These are phyloP conservation scores for Prunus persica DNA, from an alignment of 306 rosid species.

Conservation along the genomic window DNA sequence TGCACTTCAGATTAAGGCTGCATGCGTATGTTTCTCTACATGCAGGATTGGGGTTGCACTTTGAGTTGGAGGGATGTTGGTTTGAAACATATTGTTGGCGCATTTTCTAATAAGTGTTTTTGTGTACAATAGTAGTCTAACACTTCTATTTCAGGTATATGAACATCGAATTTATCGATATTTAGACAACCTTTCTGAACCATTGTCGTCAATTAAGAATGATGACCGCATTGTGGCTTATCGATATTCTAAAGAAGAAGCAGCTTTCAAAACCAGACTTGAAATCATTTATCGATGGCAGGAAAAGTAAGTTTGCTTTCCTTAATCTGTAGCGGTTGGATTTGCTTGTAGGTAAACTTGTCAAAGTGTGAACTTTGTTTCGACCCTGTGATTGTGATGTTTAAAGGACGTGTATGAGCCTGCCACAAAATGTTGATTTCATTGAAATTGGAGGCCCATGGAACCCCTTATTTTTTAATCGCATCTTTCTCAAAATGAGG, in stretches of 20 bases:
- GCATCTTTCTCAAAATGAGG: background rate
- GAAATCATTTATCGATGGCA: constrained; percentile 70
- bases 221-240: constrained; percentile 90
- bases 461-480: background rate
- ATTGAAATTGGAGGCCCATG: background rate
- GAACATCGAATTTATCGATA: constrained; percentile 69
- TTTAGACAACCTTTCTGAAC: constrained; percentile 64
- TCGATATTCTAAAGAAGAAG: constrained; percentile 58
- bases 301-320: constrained; percentile 66
- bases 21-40: background rate
- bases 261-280: constrained; percentile 47
- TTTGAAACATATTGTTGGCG: background rate
- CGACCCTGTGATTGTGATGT: background rate
- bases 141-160: constrained; percentile 55
- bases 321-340: constrained; percentile 12
- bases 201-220: constrained; percentile 73
- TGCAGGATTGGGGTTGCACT: background rate
- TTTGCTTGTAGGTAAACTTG: constrained; percentile 9
- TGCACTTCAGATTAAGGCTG: background rate
- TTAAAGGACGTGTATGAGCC: background rate
- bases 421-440: background rate
- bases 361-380: background rate
- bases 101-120: background rate
- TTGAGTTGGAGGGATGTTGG: background rate
- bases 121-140: constrained; percentile 3